Evolutionary conservation across 2,329 filamentous ascomycete genomes (phyloP).

Genomic region (Incumbomyces delicatus): DNA sequence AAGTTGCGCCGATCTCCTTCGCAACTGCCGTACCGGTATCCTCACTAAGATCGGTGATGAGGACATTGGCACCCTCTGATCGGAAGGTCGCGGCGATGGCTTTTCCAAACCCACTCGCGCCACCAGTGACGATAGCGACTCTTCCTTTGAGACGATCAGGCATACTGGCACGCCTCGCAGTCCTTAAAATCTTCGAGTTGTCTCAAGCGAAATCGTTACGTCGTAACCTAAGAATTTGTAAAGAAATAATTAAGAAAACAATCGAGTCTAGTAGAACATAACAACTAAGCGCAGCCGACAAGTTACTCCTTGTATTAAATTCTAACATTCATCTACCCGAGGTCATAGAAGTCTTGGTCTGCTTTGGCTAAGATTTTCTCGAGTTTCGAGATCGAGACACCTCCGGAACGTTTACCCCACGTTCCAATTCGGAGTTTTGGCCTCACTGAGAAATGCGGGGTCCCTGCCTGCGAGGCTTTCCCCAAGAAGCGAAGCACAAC

Average conservation of each 20-base stretch:
- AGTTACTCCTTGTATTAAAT: background rate
- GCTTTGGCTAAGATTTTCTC: too few species aligned
- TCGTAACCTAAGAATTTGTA: background rate
- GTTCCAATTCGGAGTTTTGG: too few species aligned
- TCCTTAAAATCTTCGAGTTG: background rate
- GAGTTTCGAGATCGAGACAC: background rate
- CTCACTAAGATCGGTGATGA: slow-evolving; percentile 23
- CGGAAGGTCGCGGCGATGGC: slow-evolving; percentile 30
- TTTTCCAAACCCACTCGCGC: slow-evolving; percentile 35
- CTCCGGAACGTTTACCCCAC: background rate
- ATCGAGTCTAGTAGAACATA: too few species aligned
- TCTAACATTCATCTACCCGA: slow-evolving; percentile 2
- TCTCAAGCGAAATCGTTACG: background rate
- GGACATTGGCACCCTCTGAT: slow-evolving; percentile 27
- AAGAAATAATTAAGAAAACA: too few species aligned
- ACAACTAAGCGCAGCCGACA: too few species aligned
- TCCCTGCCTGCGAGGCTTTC: too few species aligned
- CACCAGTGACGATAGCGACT: slow-evolving; percentile 35
- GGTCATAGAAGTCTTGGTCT: slow-evolving; percentile 2
- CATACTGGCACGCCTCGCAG: background rate
- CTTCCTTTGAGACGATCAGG: slow-evolving; percentile 26
- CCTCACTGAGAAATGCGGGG: too few species aligned
- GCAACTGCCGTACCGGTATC: slow-evolving; percentile 14
- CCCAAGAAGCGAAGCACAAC: too few species aligned
- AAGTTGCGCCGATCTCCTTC: slow-evolving; percentile 13